A percentile compares a stretch with the other conserved stretches of the same genome.
These are phyloP conservation scores for Penicillium thymicola DNA, from an alignment of 2,329 filamentous ascomycete species.

Conservation along the genomic window DNA sequence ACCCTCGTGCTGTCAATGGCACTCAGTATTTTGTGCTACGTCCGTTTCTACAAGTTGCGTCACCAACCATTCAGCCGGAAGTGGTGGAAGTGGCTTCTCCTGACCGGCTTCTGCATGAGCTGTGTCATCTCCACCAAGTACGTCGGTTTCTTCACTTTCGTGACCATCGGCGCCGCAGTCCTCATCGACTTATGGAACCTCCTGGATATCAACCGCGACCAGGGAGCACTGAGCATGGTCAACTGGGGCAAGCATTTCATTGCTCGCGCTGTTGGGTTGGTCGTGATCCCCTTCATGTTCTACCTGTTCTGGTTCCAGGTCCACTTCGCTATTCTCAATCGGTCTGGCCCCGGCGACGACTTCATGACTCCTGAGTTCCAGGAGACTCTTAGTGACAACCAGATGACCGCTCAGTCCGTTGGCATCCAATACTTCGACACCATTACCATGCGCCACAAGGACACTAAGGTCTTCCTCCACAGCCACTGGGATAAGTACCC, in stretches of 20 bases:
- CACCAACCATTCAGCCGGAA: slow-evolving; percentile 87
- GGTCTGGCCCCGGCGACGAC: slow-evolving; percentile 91
- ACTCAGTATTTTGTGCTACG: slow-evolving; percentile 86
- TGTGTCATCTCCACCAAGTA: slow-evolving; percentile 99
- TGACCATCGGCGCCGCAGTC: slow-evolving; percentile 93
- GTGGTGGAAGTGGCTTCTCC: slow-evolving; percentile 99
- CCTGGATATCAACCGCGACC: slow-evolving; percentile 79
- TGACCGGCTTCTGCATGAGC: slow-evolving; percentile 90
- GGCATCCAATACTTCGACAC: slow-evolving; percentile 86
- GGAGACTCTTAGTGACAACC: slow-evolving; percentile 91
- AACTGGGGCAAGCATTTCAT: slow-evolving; percentile 86
- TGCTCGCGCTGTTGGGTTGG: slow-evolving; percentile 79
- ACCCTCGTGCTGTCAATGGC: slow-evolving; percentile 96
- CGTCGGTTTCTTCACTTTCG: slow-evolving; percentile 92
- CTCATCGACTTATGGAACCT: slow-evolving; percentile 93
- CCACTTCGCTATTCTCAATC: slow-evolving; percentile 83
- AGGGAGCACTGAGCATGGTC: slow-evolving; percentile 73
- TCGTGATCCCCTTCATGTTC: slow-evolving; percentile 91
- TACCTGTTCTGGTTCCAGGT: slow-evolving; percentile 99
- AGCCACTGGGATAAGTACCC: slow-evolving; percentile 88
- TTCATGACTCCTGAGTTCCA: slow-evolving; percentile 99
- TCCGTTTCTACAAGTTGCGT: slow-evolving; percentile 95
- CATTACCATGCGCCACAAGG: slow-evolving; percentile 89
- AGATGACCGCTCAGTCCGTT: slow-evolving; percentile 82
- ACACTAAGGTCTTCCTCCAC: slow-evolving; percentile 94